Evolutionary conservation across 148 eudicot species (phyloP), one percentile per base, ranked within the genome.

Genomic region (Arctostaphylos glauca): DNA sequence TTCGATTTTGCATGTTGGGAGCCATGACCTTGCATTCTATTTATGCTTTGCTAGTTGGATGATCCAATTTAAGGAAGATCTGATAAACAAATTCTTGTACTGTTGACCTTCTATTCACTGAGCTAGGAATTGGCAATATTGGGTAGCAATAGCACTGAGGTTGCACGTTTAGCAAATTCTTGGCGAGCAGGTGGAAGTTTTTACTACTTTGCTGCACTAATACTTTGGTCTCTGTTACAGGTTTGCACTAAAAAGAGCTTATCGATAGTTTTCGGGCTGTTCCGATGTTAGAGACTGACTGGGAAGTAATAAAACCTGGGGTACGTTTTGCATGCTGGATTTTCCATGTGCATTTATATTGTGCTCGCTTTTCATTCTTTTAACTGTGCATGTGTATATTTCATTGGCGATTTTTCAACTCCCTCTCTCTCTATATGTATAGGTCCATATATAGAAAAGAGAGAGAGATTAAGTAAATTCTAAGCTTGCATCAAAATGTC

Each of bases 301-400:
- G 83, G 56, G 87, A 87, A 81, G 79, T 83, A 21, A 87, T 85
- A 31, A 85, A 83, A 81, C 86, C 89, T 3, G 87, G 83, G 89
- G 89, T 85, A 77, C 47, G 41, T 80, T 75, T 21, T 74, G 48
- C 52, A 41, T 9, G 47, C 5, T 25, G 60, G 46, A 31, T 31
- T 31, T 31, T 31, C 38, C 38, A 31, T 31, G 38, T 31, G 38
- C 38, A 31, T 60, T 16, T 75, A 31, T n/a, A 25, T 52, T 48
- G 59, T 55, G 7, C 1, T 12, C 41, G 73, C 19, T 47, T 62
- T 1, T 16, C 16, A 7, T 43, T 13, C 50, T n/a, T 68, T 14
- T 53, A 23, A 25, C 9, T 3, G 44, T 67, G 72, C 14, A 67
- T 12, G 25, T 67, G 14, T 67, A 44, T 67, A 43, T 19, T 59